Evolutionary conservation across 805 yeast species (phyloP).

Genomic region (Saccharomycopsis sp.): DNA sequence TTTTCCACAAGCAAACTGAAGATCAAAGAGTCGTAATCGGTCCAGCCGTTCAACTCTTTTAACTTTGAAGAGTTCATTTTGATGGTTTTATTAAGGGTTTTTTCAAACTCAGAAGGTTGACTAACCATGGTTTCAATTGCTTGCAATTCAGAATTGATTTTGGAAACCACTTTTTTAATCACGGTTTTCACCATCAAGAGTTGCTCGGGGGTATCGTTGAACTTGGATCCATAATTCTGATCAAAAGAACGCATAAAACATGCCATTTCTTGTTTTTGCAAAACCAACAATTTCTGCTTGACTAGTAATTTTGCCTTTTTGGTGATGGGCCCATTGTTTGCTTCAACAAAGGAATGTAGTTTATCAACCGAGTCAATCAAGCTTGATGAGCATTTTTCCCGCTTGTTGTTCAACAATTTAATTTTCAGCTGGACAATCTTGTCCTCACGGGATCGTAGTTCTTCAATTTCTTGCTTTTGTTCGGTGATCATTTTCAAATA

Average conservation of each 20-base stretch:
- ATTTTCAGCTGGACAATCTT: conserved; percentile 33
- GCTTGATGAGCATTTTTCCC: conserved; percentile 33
- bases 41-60: conserved; percentile 50
- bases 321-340: conserved; percentile 27
- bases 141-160: conserved; percentile 36
- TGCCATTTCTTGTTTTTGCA: conserved; percentile 35
- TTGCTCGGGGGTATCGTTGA: conserved; percentile 24
- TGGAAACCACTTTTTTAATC: conserved; percentile 30
- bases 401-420: conserved; percentile 28
- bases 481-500: conserved; percentile 78
- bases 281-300: conserved; percentile 33
- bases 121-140: conserved; percentile 44
- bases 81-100: conserved; percentile 38
- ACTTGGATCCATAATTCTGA: conserved; percentile 19
- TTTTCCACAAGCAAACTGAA: conserved; percentile 35
- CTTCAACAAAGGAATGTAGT: conserved; percentile 27
- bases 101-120: conserved; percentile 43
- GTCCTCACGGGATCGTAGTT: conserved; percentile 47
- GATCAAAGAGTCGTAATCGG: conserved; percentile 32
- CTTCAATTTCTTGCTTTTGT: conserved; percentile 66
- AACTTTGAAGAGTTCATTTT: conserved; percentile 38
- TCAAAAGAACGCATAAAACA: conserved; percentile 22
- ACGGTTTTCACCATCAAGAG: conserved; percentile 23
- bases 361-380: conserved; percentile 36
- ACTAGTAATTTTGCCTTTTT: conserved; percentile 30